A percentile compares a stretch with the other conserved stretches of the same genome.
These are phyloP conservation scores for Termitomyces heimii DNA, from an alignment of 768 basidiomycete genomes.

Conservation along the genomic window DNA sequence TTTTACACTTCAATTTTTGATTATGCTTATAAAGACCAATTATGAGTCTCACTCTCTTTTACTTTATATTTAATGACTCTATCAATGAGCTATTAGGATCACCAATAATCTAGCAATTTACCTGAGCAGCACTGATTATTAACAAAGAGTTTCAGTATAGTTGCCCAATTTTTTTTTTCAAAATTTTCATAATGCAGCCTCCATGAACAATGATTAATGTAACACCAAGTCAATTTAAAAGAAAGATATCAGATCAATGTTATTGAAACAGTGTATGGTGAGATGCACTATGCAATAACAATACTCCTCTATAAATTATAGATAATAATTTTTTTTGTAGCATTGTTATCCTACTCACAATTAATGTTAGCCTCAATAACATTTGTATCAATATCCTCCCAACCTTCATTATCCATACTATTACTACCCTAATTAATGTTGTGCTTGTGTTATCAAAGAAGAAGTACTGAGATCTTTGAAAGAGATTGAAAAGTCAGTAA, in stretches of 20 bases:
- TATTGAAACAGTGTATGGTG: background rate
- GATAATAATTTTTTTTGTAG: background rate
- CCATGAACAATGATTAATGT: background rate
- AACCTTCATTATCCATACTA: background rate
- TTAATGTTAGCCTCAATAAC: background rate
- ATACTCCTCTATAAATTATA: background rate
- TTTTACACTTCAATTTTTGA: no score
- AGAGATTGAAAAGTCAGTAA: background rate
- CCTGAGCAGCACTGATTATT: no score
- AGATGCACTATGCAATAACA: background rate
- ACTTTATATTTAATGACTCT: no score
- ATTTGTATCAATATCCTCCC: background rate
- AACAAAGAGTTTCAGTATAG: background rate
- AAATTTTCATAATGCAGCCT: background rate
- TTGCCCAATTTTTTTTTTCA: background rate
- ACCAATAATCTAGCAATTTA: no score
- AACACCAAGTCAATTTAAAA: background rate
- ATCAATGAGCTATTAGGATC: no score
- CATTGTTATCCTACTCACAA: background rate
- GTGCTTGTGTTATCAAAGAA: background rate
- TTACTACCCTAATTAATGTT: background rate
- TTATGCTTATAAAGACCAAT: no score
- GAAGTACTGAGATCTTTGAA: background rate
- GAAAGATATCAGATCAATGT: background rate
- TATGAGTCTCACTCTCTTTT: no score